phyloP scores from a whole-genome alignment of 164 flowering plant genomes.

The Kalanchoe fedtschenkoi region DNA sequence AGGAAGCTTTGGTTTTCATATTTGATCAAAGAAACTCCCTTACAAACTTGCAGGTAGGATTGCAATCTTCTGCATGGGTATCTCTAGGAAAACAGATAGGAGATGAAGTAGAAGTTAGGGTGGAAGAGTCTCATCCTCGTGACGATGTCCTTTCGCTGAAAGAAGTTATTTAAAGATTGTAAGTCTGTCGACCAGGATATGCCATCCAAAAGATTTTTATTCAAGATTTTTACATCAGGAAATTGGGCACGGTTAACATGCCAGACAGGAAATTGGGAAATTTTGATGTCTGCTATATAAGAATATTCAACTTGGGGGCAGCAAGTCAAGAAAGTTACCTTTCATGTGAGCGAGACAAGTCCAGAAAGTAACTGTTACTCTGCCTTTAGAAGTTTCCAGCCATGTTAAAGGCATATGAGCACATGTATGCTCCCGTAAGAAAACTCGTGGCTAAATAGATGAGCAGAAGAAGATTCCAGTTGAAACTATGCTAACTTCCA shows the following conservation, averaged over 20 bases:
- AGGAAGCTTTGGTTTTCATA: neutral
- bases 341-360: no score
- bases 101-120: constrained; percentile 68
- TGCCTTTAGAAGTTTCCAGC: no score
- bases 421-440: no score
- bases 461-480: no score
- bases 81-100: constrained; percentile 66
- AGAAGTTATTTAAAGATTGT: constrained; percentile 29
- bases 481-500: no score
- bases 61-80: constrained; percentile 76
- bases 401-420: no score
- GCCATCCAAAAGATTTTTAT: neutral
- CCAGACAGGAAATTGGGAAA: neutral
- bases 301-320: no score
- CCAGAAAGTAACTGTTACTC: no score
- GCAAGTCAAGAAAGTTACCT: no score
- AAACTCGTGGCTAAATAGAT: no score
- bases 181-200: neutral
- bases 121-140: constrained; percentile 89
- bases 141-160: constrained; percentile 57
- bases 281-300: no score
- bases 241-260: neutral
- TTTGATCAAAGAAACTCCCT: neutral
- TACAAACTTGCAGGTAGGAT: constrained; percentile 52
- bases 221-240: neutral